Evolutionary conservation across 257 asterid species (phyloP), one percentile per base, ranked within the genome.

Genomic region (Rubia yunnanensis): DNA sequence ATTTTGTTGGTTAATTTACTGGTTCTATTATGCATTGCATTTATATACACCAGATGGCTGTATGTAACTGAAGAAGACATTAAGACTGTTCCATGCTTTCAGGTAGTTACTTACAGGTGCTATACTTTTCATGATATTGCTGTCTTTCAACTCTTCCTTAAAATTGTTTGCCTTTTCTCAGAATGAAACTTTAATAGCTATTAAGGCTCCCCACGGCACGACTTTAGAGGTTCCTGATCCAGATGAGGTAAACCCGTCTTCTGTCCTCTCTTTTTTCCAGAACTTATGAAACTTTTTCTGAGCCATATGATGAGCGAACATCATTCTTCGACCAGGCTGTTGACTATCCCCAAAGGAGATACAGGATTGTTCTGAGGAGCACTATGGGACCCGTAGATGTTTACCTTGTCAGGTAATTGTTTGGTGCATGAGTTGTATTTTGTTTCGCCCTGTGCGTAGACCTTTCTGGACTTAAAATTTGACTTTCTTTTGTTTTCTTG

Each of bases 201-300:
- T 92, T 76, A 89, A 92, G 79, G 96, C 97, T 84, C 99, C 97
- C 20, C 99, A 84, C 73, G 99, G 96, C 24, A 89, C 96, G 63
- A 89, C 96, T 63, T 80, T 92, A 81, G 96, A 89, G 84, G 99
- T 89, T 69, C 96, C 94, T 34, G 95, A 87, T 70, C 99, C 97
- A 20, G 97, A 89, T 32, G 97, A 88, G 94, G 99, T 87, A 53
- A 52, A 59, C 78, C 36, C 61, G 67, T 70, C 31, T 71, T 62
- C 66, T 59, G 27, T 36, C 58, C 2, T 20, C 34, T 26, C 49
- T n/a, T 50, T 23, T 15, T 17, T 70, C 5, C n/a, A 18, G 15
- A 15, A 28, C 44, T 50, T 56, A 34, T 34, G 26, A 17, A 15
- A 30, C 62, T 46, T 31, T 27, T 20, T n/a, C 10, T 17, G 13